Conservation (phyloP, 345 rosid genomes). For the Populus davidiana region DNA sequence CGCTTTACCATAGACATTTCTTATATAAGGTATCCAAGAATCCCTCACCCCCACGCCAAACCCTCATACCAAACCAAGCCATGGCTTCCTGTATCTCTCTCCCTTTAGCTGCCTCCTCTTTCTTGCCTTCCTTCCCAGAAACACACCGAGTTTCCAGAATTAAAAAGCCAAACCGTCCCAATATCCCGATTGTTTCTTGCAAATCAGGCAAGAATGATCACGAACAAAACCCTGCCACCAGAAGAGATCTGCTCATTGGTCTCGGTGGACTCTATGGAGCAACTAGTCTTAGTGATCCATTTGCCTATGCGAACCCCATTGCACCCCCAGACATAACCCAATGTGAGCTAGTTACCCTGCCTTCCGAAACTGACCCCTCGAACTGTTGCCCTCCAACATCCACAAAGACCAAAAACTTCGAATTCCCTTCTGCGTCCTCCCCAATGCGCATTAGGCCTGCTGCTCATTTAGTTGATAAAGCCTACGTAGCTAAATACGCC, state of each 20-base stretch:
- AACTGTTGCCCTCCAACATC: conserved; percentile 59
- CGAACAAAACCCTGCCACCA: conserved; percentile 17
- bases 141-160: conserved; percentile 23
- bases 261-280: conserved; percentile 54
- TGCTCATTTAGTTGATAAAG: conserved; percentile 40
- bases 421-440: conserved; percentile 26
- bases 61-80: conserved; percentile 8
- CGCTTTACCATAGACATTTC: no score
- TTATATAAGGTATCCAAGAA: no score
- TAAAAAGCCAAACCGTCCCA: not conserved
- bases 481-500: conserved; percentile 41
- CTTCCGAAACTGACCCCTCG: conserved; percentile 21
- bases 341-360: conserved; percentile 40
- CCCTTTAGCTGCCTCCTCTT: not conserved
- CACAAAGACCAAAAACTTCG: conserved; percentile 39
- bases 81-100: conserved; percentile 12
- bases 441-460: conserved; percentile 39
- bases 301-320: conserved; percentile 38
- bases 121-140: conserved; percentile 15
- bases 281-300: conserved; percentile 22
- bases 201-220: conserved; percentile 24
- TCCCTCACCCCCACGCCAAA: conserved; percentile 1
- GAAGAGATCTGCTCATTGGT: conserved; percentile 54
- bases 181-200: conserved; percentile 22
- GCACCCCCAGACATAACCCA: conserved; percentile 27